Conservation (phyloP, 2,329 filamentous ascomycete species). For the Epichloe baconii region DNA sequence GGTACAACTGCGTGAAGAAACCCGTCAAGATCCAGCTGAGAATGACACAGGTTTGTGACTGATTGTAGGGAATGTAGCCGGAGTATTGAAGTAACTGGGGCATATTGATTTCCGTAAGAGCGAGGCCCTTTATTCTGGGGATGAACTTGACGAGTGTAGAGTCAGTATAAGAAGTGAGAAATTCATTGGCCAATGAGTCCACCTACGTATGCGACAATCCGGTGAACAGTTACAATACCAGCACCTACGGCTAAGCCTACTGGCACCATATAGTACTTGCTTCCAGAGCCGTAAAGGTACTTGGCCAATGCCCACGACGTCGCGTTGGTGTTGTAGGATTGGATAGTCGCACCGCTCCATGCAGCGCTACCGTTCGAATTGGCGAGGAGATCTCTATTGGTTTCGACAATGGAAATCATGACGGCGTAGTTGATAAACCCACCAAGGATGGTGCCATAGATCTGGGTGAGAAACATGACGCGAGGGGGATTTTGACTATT, state of each 20-base stretch:
- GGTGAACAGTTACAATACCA: conserved; percentile 10
- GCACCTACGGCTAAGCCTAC: conserved; percentile 29
- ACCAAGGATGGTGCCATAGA: conserved; percentile 27
- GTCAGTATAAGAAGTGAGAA: background rate
- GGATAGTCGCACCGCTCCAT: conserved; percentile 35
- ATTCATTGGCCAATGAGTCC: background rate
- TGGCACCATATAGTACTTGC: conserved; percentile 24
- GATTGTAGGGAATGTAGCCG: conserved; percentile 7
- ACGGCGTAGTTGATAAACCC: conserved; percentile 32
- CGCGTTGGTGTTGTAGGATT: conserved; percentile 28
- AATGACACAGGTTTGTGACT: conserved; percentile 41
- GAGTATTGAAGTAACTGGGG: conserved; percentile 5
- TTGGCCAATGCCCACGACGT: conserved; percentile 22
- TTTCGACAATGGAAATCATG: conserved; percentile 30
- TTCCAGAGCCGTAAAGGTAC: conserved; percentile 27
- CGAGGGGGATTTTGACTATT: conserved; percentile 21
- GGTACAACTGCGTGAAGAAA: conserved; percentile 37
- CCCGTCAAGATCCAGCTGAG: conserved; percentile 31
- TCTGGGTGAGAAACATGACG: conserved; percentile 27
- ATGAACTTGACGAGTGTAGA: background rate
- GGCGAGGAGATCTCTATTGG: conserved; percentile 27
- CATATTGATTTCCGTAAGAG: conserved; percentile 1
- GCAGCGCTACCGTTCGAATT: conserved; percentile 28
- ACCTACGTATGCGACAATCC: background rate
- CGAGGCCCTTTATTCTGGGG: background rate